These are phyloP conservation scores for Colletotrichum sp. DNA, from an alignment of 2,329 filamentous ascomycete genomes.

Conservation along the genomic window DNA sequence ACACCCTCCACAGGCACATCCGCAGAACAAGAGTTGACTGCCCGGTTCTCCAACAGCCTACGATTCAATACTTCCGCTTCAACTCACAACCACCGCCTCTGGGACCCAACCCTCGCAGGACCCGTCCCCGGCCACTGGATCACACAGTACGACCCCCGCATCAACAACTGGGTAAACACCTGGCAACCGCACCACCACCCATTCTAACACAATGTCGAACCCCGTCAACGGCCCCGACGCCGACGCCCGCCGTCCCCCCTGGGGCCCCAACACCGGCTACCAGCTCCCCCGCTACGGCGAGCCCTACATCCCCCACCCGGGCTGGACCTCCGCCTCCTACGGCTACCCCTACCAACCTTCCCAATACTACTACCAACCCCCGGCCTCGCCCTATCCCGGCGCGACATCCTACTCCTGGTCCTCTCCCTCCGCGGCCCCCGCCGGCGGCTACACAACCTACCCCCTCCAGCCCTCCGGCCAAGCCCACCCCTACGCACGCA, in stretches of 20 bases:
- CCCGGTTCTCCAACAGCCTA: background rate
- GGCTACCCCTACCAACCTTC: slow-evolving; percentile 35
- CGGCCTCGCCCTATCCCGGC: background rate
- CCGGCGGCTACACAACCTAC: background rate
- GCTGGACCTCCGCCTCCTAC: slow-evolving; percentile 17
- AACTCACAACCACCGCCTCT: background rate
- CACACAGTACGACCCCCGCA: background rate
- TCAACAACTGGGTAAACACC: slow-evolving; percentile 32
- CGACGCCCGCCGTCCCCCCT: slow-evolving; percentile 33
- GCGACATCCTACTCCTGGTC: slow-evolving; percentile 13
- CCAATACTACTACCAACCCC: slow-evolving; percentile 27
- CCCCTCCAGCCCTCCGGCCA: slow-evolving; percentile 43
- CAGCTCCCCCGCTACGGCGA: slow-evolving; percentile 38
- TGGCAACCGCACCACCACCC: slow-evolving; percentile 31
- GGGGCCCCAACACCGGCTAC: slow-evolving; percentile 30
- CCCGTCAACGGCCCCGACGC: slow-evolving; percentile 42
- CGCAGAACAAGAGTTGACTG: background rate
- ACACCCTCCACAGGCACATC: background rate
- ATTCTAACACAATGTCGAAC: slow-evolving; percentile 29
- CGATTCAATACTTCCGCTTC: background rate
- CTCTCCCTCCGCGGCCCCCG: background rate
- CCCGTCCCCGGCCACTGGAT: slow-evolving; percentile 38
- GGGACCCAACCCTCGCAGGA: slow-evolving; percentile 33
- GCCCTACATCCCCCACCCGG: slow-evolving; percentile 40
- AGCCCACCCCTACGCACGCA: slow-evolving; percentile 38